Evolutionary conservation across 768 basidiomycete species (phyloP).

Genomic region (Boletus subparvulus): DNA sequence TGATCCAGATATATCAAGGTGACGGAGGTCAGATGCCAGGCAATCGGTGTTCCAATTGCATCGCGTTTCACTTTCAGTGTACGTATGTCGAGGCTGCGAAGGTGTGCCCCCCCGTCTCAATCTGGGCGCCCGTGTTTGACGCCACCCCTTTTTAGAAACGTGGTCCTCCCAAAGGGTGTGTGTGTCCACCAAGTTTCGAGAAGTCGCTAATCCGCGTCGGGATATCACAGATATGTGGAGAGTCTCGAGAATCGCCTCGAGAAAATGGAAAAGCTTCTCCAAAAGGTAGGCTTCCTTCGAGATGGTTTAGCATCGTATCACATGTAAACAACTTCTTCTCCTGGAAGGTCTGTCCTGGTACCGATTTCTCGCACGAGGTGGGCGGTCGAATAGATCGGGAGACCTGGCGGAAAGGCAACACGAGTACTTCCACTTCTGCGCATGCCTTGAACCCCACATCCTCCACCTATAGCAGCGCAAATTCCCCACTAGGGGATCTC

Average conservation of each 20-base stretch:
- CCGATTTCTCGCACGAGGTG: constrained; percentile 58
- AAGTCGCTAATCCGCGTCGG: neutral
- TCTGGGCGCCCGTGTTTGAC: neutral
- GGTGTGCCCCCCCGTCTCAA: constrained; percentile 30
- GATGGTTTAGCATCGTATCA: neutral
- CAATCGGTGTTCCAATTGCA: constrained; percentile 58
- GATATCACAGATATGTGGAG: constrained; percentile 54
- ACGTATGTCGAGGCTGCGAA: constrained; percentile 59
- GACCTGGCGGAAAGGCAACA: constrained; percentile 30
- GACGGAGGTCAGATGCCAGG: constrained; percentile 61
- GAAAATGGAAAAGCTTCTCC: constrained; percentile 63
- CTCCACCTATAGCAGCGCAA: constrained; percentile 2
- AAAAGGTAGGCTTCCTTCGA: constrained; percentile 38
- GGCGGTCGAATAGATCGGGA: constrained; percentile 45
- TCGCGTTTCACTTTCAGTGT: constrained; percentile 46
- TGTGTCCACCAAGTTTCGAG: neutral
- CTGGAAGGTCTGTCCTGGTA: constrained; percentile 64
- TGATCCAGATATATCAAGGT: constrained; percentile 34
- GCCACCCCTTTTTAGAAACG: constrained; percentile 34
- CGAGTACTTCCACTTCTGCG: constrained; percentile 7
- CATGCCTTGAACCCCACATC: constrained; percentile 17
- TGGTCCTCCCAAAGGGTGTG: constrained; percentile 38
- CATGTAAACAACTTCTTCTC: neutral
- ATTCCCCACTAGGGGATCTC: constrained; percentile 19
- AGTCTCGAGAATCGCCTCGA: constrained; percentile 59